A percentile compares a stretch with the other conserved stretches of the same genome.
These are phyloP conservation scores for Chloromonas sp. DNA, from an alignment of 163 green algal species.

Conservation along the genomic window DNA sequence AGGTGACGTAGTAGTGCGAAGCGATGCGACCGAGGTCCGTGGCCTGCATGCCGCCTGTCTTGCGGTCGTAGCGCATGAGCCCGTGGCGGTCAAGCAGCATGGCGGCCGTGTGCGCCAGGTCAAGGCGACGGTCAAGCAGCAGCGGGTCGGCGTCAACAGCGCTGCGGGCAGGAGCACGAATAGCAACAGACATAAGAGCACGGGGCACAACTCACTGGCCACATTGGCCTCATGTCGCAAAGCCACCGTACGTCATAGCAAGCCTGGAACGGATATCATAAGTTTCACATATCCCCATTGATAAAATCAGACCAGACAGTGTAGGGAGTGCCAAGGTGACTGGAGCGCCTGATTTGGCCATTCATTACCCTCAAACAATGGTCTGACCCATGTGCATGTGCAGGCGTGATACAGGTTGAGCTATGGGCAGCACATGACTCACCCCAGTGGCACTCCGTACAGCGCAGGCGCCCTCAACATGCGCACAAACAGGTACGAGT, in stretches of 20 bases:
- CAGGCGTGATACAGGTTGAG: no score
- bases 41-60: constrained; percentile 54
- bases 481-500: constrained; percentile 96
- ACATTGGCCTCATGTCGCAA: no score
- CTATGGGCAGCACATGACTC: constrained; percentile 4
- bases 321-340: no score
- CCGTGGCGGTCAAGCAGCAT: constrained; percentile 79
- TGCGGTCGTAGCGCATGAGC: constrained; percentile 70
- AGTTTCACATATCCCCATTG: no score
- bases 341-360: no score
- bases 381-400: no score
- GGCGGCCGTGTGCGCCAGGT: constrained; percentile 85
- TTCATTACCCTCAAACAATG: no score
- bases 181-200: neutral
- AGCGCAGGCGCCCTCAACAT: constrained; percentile 90
- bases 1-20: constrained; percentile 94
- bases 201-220: no score
- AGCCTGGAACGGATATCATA: no score
- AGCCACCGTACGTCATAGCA: neutral
- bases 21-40: constrained; percentile 96
- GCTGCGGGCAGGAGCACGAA: neutral
- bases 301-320: no score
- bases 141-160: constrained; percentile 56
- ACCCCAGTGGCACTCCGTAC: constrained; percentile 79
- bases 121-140: constrained; percentile 76